Percentiles rank a stretch among this genome's conserved stretches.
These are phyloP conservation scores for Monosporozyma siamensis DNA, from an alignment of 805 yeast genomes.

Conservation along the genomic window DNA sequence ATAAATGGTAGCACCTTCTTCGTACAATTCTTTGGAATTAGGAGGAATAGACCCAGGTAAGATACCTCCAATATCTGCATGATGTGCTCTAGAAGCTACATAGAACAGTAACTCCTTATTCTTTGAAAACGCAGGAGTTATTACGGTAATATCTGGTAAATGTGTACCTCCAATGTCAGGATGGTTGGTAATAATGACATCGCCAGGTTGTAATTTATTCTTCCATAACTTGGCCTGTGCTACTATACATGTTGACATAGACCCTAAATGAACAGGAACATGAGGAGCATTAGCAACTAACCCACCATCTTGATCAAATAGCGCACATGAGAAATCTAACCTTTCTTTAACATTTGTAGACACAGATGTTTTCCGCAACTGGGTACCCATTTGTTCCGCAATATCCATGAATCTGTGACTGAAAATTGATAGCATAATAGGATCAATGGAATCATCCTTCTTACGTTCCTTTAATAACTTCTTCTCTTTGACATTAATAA, in stretches of 20 bases:
- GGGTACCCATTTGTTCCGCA: slow-evolving; percentile 83
- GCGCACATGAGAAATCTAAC: slow-evolving; percentile 75
- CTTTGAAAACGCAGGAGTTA: slow-evolving; percentile 76
- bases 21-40: slow-evolving; percentile 69
- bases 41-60: slow-evolving; percentile 95
- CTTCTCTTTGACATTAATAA: slow-evolving; percentile 29
- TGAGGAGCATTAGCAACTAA: slow-evolving; percentile 84
- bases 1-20: slow-evolving; percentile 85
- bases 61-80: slow-evolving; percentile 90
- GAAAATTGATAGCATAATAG: slow-evolving; percentile 65
- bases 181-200: slow-evolving; percentile 68
- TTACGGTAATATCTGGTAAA: slow-evolving; percentile 83
- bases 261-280: slow-evolving; percentile 78
- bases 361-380: slow-evolving; percentile 69
- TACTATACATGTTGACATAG: slow-evolving; percentile 73
- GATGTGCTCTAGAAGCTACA: slow-evolving; percentile 93
- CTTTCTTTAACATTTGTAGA: slow-evolving; percentile 80
- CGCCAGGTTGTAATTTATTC: slow-evolving; percentile 58
- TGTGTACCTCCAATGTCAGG: slow-evolving; percentile 85
- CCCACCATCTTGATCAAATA: slow-evolving; percentile 68
- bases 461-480: slow-evolving; percentile 14
- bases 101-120: slow-evolving; percentile 58
- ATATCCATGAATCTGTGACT: slow-evolving; percentile 83
- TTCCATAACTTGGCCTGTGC: slow-evolving; percentile 59
- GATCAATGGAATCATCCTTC: slow-evolving; percentile 41